Base-by-base conservation (phyloP, 2,329 filamentous ascomycete species). In the Hypoxylon rubiginosum region DNA sequence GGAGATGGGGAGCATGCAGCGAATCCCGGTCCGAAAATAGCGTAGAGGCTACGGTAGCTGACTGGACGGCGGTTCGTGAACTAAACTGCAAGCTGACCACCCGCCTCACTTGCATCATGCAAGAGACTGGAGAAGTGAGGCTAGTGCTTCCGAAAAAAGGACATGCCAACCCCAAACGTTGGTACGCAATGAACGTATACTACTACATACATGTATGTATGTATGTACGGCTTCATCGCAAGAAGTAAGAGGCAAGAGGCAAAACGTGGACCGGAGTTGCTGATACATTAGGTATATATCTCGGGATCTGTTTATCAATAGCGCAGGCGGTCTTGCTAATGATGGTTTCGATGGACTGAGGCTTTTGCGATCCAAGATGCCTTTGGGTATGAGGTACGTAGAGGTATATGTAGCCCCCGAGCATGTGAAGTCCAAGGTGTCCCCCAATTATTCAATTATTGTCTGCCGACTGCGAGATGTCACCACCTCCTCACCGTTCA, bases 121-220 rank as follows among this genome's bases (percentile, higher is more conserved):
- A 70, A 51, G 62, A 68, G 43, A 67, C 64, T 68, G 68, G 72
- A 68, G 68, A 59, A 71, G 53, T 62, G 67, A 74, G 66, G 71
- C 72, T 72, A 70, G 62, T 71, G 63, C 50, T 69, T 58, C 66
- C 57, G 55, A 58, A 66, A 67, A 62, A 66, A 45, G 62, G 56
- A 60, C 56, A 63, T 56, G 53, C 51, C 34, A 32, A 66, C 58
- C 67, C 66, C 64, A 59, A 65, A 61, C 43, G 58, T 49, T 55
- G 43, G 26, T 39, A 58, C 24, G 30, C 30, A 56, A 52, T 60
- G 57, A 36, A 36, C 50, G 7, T 43, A 55, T 45, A 49, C 9
- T 30, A n/a, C n/a, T n/a, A n/a, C n/a, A n/a, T n/a, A n/a, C n/a
- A n/a, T n/a, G n/a, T n/a, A n/a, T n/a, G n/a, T n/a, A n/a, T n/a